phyloP scores from a whole-genome alignment of 2,329 filamentous ascomycete genomes.

The Pseudocercospora cruenta region DNA sequence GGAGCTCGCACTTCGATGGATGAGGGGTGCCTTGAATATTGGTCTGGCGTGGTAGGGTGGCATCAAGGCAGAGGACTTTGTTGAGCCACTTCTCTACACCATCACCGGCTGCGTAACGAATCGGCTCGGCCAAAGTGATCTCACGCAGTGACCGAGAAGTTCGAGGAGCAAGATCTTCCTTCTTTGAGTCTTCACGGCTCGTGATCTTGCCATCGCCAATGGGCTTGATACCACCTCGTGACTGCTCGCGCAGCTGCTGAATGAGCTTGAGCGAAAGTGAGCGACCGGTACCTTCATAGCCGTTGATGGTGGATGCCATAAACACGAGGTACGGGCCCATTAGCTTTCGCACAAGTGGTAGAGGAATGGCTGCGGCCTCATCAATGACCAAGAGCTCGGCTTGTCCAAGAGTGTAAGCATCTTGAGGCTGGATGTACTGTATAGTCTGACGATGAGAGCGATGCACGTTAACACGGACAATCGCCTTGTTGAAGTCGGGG shows the following conservation, averaged over 20 bases:
- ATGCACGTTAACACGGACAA: conserved; percentile 95
- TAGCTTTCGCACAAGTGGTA: conserved; percentile 88
- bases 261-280: conserved; percentile 96
- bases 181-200: conserved; percentile 74
- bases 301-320: conserved; percentile 99
- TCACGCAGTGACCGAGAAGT: conserved; percentile 83
- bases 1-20: conserved; percentile 85
- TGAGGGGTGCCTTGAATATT: conserved; percentile 83
- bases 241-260: conserved; percentile 93
- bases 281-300: conserved; percentile 94
- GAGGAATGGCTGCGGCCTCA: conserved; percentile 92
- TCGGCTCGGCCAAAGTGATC: conserved; percentile 90
- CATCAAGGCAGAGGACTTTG: conserved; percentile 88
- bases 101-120: conserved; percentile 90
- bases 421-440: conserved; percentile 96
- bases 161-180: conserved; percentile 62
- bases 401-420: conserved; percentile 91
- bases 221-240: conserved; percentile 64
- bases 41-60: conserved; percentile 78
- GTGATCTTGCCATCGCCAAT: conserved; percentile 66
- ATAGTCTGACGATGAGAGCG: conserved; percentile 95
- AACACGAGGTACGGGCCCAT: conserved; percentile 98
- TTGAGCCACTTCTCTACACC: conserved; percentile 96
- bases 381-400: conserved; percentile 96
- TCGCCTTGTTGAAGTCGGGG: conserved; percentile 98